phyloP scores from a whole-genome alignment of 352 stramenopile species.

The Globisporangium okanoganense region DNA sequence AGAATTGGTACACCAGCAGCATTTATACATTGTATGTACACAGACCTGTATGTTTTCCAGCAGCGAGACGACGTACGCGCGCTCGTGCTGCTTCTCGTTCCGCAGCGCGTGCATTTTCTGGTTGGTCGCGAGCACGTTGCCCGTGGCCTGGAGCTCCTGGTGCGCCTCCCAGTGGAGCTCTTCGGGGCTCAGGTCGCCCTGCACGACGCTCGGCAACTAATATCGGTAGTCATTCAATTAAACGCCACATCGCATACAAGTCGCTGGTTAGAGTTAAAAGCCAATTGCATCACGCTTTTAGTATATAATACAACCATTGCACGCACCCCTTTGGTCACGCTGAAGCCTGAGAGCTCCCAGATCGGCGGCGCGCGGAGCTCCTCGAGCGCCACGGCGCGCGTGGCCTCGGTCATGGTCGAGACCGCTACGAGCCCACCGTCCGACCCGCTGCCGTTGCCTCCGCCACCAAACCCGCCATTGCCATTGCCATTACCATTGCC shows the following conservation, averaged over 20 bases:
- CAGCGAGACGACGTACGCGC: conserved; percentile 39
- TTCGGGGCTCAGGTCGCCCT: conserved; percentile 56
- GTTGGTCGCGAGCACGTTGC: conserved; percentile 33
- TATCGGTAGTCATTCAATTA: no score
- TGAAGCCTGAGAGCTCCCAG: conserved; percentile 66
- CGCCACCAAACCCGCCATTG: conserved; percentile 5
- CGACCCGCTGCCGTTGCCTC: conserved; percentile 11
- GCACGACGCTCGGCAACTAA: conserved; percentile 53
- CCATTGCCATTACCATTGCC: no score
- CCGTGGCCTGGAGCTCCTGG: conserved; percentile 45
- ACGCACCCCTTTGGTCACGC: conserved; percentile 58
- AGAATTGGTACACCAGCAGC: no score
- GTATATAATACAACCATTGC: no score
- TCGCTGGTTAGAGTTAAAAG: conserved; percentile 1
- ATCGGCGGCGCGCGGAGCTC: conserved; percentile 49
- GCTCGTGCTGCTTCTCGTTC: conserved; percentile 45
- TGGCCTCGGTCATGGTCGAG: conserved; percentile 39
- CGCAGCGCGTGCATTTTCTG: conserved; percentile 37
- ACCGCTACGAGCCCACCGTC: conserved; percentile 12
- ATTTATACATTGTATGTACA: no score
- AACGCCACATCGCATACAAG: no score
- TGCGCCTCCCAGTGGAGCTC: conserved; percentile 63
- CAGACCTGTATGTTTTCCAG: conserved; percentile 49
- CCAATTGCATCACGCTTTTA: neutral
- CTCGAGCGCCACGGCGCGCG: conserved; percentile 45